Evolutionary conservation across 2,329 filamentous ascomycete species (phyloP).

Genomic region (Helminthosporium solani): DNA sequence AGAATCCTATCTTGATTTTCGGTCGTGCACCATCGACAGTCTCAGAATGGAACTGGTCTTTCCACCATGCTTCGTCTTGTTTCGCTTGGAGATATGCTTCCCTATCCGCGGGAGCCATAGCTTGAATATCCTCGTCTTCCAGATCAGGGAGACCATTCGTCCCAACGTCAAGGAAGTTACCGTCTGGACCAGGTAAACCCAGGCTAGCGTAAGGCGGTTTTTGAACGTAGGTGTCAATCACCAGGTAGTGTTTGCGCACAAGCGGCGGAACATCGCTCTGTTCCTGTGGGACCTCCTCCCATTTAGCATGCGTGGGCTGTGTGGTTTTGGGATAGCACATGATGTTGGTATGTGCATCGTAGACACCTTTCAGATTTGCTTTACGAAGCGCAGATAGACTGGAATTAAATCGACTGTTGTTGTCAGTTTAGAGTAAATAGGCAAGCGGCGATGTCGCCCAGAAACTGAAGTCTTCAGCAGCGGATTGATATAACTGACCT

Average conservation of each 20-base stretch:
- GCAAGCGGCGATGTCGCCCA: not conserved
- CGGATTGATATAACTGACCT: slow-evolving; percentile 59
- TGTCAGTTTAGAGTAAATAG: slow-evolving; percentile 16
- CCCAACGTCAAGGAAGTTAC: slow-evolving; percentile 51
- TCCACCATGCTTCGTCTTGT: slow-evolving; percentile 68
- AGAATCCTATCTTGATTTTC: slow-evolving; percentile 50
- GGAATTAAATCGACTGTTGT: slow-evolving; percentile 76
- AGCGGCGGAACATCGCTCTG: slow-evolving; percentile 52
- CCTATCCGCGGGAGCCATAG: slow-evolving; percentile 70
- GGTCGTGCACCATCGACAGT: slow-evolving; percentile 52
- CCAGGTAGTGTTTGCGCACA: slow-evolving; percentile 62
- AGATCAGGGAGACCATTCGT: slow-evolving; percentile 62
- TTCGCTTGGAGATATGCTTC: slow-evolving; percentile 69
- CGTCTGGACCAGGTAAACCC: slow-evolving; percentile 61
- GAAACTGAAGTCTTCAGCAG: not conserved
- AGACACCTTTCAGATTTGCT: slow-evolving; percentile 72
- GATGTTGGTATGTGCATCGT: slow-evolving; percentile 90
- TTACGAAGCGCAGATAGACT: slow-evolving; percentile 68
- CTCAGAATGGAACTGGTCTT: slow-evolving; percentile 72
- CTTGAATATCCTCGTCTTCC: slow-evolving; percentile 63
- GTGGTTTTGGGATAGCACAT: slow-evolving; percentile 86
- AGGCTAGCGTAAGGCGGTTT: slow-evolving; percentile 59
- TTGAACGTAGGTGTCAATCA: slow-evolving; percentile 62
- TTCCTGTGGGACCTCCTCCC: slow-evolving; percentile 66
- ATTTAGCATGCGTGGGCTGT: slow-evolving; percentile 84